Evolutionary conservation across 495 filamentous ascomycete species (phyloP), one percentile per base, ranked within the genome.

Genomic region (Penicillium desertorum): DNA sequence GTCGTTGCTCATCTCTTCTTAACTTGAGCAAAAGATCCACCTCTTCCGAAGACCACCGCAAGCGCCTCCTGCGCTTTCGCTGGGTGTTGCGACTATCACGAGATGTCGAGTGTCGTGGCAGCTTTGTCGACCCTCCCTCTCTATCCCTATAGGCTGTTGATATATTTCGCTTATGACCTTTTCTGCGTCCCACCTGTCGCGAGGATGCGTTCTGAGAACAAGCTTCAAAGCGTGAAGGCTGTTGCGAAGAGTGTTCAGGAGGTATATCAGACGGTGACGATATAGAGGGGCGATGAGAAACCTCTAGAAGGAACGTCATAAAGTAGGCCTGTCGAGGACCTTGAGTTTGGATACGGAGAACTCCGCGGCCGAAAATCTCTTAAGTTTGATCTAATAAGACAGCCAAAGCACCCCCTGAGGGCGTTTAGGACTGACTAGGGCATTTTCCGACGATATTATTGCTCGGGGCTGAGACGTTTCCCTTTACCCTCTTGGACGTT

Each of bases 281-380:
- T 9, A 20, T 43, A 43, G 5, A 50, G 9, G 17, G 45, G 32
- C 3, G 22, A 4, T 59, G n/a, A 52, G 44, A 53, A 23, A n/a
- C 36, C 39, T 51, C 45, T 29, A 19, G 47, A 36, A 62, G 60
- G 51, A 62, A 62, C 6, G 51, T 51, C 20, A 59, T 58, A 4
- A 62, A 59, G 54, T 52, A 58, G 25, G 25, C 46, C 27, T 62
- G 29, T 36, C 52, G 51, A 51, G 45, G 43, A 25, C 60, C 51
- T 5, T 56, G 41, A 46, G 37, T 23, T 42, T 62, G 22, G 27
- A 62, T 59, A 56, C 45, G 46, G 27, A 62, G 56, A 48, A 62
- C 17, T 45, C 56, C 56, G 32, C 60, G 56, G 2, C 51, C 51
- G 32, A 59, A 62, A n/a, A 62, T 59, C 56, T 62, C 51, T 59